A percentile compares a stretch with the other conserved stretches of the same genome.
These are phyloP conservation scores for Didymella lethalis DNA, from an alignment of 2,329 filamentous ascomycete species.

Conservation along the genomic window DNA sequence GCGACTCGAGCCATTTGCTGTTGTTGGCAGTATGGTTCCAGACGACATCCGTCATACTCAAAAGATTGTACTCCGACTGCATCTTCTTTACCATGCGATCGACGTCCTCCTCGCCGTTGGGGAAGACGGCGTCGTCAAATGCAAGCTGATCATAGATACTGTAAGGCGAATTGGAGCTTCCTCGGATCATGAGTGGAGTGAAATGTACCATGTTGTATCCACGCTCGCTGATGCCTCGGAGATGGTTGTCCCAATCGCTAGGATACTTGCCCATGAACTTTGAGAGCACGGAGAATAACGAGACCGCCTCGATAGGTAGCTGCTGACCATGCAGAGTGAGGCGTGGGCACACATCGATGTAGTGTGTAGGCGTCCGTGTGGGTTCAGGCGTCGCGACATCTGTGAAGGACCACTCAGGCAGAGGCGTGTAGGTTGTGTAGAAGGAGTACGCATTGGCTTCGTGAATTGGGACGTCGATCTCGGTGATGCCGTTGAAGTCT, in stretches of 20 bases:
- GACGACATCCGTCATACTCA: constrained; percentile 94
- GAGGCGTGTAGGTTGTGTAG: constrained; percentile 89
- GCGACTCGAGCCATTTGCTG: constrained; percentile 89
- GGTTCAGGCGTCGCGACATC: constrained; percentile 60
- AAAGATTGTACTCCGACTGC: constrained; percentile 81
- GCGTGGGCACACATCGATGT: constrained; percentile 90
- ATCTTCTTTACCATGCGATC: constrained; percentile 78
- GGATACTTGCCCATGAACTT: constrained; percentile 98
- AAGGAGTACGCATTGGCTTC: constrained; percentile 89
- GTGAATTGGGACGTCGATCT: constrained; percentile 87
- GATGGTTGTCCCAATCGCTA: constrained; percentile 85
- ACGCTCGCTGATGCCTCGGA: constrained; percentile 84
- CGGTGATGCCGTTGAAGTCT: constrained; percentile 89
- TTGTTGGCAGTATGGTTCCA: constrained; percentile 98
- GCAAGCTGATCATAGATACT: constrained; percentile 91
- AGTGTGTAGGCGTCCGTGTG: constrained; percentile 79
- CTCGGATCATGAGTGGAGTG: constrained; percentile 88
- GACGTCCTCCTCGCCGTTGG: constrained; percentile 83
- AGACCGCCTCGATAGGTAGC: constrained; percentile 85
- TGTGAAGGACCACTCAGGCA: constrained; percentile 77
- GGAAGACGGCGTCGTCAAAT: constrained; percentile 85
- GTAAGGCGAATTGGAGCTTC: constrained; percentile 93
- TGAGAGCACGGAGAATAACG: constrained; percentile 91
- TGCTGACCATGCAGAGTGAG: constrained; percentile 76
- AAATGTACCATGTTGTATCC: constrained; percentile 99